Evolutionary conservation across 768 basidiomycete genomes (phyloP).

Genomic region (Amanita fuliginea): DNA sequence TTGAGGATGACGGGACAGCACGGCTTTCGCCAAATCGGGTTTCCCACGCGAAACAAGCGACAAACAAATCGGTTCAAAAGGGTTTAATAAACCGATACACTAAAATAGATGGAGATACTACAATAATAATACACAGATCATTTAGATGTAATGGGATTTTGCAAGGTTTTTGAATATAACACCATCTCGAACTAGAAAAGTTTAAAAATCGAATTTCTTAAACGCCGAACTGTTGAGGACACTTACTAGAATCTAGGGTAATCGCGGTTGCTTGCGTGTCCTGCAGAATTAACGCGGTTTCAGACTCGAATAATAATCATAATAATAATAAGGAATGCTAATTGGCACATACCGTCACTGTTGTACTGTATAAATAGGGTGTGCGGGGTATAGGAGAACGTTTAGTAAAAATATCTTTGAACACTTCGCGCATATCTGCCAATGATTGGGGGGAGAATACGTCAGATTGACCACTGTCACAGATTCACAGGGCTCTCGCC

Average conservation of each 20-base stretch:
- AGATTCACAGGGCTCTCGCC: not conserved
- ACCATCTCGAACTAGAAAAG: conserved; percentile 42
- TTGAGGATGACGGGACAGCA: no score
- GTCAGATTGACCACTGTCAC: not conserved
- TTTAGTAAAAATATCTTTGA: conserved; percentile 52
- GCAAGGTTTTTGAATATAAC: conserved; percentile 47
- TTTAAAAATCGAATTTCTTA: not conserved
- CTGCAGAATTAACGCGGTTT: conserved; percentile 26
- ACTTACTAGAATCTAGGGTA: conserved; percentile 44
- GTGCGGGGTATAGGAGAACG: conserved; percentile 43
- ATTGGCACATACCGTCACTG: conserved; percentile 43
- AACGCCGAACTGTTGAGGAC: not conserved
- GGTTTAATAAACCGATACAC: no score
- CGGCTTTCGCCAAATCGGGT: no score
- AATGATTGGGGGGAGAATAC: no score
- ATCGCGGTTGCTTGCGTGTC: conserved; percentile 55
- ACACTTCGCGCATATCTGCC: conserved; percentile 56
- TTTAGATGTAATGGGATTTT: conserved; percentile 38
- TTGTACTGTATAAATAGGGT: conserved; percentile 58
- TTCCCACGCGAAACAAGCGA: no score
- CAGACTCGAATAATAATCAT: not conserved
- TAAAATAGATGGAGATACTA: no score
- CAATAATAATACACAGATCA: no score
- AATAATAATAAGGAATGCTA: not conserved
- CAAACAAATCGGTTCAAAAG: no score